These are phyloP conservation scores for Suillus luteus DNA, from an alignment of 768 basidiomycete genomes.

Conservation along the genomic window DNA sequence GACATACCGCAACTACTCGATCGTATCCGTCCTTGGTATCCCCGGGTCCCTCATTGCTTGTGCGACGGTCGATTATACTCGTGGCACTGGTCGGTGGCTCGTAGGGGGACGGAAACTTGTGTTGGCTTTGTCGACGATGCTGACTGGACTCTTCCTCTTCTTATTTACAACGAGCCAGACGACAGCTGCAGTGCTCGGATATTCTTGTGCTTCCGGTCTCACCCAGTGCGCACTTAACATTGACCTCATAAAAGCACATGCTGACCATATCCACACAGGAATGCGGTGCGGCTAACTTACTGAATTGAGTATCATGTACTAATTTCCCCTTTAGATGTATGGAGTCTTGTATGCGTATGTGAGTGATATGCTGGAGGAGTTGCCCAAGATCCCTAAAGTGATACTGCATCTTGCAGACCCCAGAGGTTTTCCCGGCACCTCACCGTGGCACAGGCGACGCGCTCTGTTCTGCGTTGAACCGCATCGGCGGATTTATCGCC, in stretches of 20 bases:
- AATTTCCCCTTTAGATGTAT: conserved; percentile 41
- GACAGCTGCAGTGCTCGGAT: conserved; percentile 43
- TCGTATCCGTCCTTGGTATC: conserved; percentile 48
- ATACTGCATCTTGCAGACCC: conserved; percentile 34
- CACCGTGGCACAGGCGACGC: conserved; percentile 60
- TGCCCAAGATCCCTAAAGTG: background rate
- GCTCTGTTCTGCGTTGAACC: conserved; percentile 48
- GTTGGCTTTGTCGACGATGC: conserved; percentile 45
- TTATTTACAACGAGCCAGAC: conserved; percentile 51
- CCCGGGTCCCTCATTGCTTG: conserved; percentile 52
- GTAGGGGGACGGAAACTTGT: conserved; percentile 50
- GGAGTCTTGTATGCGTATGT: conserved; percentile 54
- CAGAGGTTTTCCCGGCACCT: conserved; percentile 59
- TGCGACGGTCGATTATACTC: conserved; percentile 46
- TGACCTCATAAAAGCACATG: background rate
- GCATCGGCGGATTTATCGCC: conserved; percentile 48
- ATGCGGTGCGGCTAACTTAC: conserved; percentile 35
- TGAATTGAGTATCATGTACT: conserved; percentile 1
- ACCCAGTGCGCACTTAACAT: conserved; percentile 37
- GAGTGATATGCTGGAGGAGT: background rate
- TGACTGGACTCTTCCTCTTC: conserved; percentile 52
- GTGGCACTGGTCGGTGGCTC: conserved; percentile 33
- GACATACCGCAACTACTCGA: conserved; percentile 52
- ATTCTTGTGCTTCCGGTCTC: conserved; percentile 44
- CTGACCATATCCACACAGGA: conserved; percentile 21